Evolutionary conservation across 177 flowering plant species (phyloP).

Genomic region (Vitis hybrid): DNA sequence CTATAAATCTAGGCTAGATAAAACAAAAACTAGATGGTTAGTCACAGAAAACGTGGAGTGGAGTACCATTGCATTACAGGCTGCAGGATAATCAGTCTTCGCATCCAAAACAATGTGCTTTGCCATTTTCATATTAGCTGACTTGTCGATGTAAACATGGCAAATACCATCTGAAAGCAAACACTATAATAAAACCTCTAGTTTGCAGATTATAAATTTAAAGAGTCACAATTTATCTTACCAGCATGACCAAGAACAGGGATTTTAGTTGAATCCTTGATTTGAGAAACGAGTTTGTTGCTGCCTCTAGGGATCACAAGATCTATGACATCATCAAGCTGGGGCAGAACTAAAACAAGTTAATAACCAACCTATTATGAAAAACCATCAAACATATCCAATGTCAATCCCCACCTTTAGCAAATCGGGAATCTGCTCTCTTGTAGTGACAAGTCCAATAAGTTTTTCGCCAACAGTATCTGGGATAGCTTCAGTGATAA

Average conservation of each 20-base stretch:
- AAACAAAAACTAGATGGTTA: neutral
- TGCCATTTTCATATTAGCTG: constrained; percentile 76
- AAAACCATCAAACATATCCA: neutral
- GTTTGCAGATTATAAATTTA: neutral
- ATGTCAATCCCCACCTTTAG: constrained; percentile 57
- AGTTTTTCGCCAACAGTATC: constrained; percentile 71
- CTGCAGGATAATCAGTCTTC: constrained; percentile 93
- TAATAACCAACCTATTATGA: neutral
- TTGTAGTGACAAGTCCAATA: constrained; percentile 90
- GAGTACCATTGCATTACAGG: constrained; percentile 96
- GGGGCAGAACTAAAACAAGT: constrained; percentile 19
- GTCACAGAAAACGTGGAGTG: neutral
- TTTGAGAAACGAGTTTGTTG: constrained; percentile 92
- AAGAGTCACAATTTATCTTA: constrained; percentile 25
- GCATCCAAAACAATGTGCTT: constrained; percentile 84
- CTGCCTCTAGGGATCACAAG: constrained; percentile 99
- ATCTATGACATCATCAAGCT: constrained; percentile 99
- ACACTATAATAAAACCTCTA: constrained; percentile 9
- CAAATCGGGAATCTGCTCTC: constrained; percentile 96
- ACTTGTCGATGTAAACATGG: constrained; percentile 91
- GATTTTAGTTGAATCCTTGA: constrained; percentile 87
- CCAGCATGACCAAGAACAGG: constrained; percentile 99
- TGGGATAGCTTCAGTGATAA: constrained; percentile 84
- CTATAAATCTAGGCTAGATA: too few relatives aligned
- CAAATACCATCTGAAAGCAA: constrained; percentile 88